Base-by-base conservation (phyloP, 129 eudicot species). In the sunflower (Helianthus annuus) region DNA sequence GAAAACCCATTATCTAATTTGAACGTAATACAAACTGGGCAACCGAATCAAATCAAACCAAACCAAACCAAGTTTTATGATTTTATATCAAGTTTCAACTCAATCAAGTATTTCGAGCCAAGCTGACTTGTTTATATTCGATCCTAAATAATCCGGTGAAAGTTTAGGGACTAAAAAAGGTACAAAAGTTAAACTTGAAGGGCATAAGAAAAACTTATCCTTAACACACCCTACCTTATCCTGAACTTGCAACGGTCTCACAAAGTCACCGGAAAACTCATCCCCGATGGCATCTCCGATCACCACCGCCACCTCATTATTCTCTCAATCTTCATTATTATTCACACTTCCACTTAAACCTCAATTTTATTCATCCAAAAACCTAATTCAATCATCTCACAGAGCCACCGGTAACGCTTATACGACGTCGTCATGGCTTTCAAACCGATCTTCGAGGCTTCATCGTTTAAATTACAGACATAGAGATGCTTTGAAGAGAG, bases 221-320 rank as follows among this genome's bases (percentile, higher is more conserved):
- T 63, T 39, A 45, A 54, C 72, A 6, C 10, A 15, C 42, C 51
- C 27, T 29, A 64, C 76, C 79, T 73, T 69, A 73, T 80, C 84
- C 38, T 44, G 13, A 2, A 10, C 1, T 42, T 49, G 17, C 70
- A 69, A 48, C 54, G 4, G 56, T 38, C 24, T 42, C 10, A 66
- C 46, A 34, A 69, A 77, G 16, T 60, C 13, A 76, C 49, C 81
- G 64, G 70, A 76, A 69, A 76, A 68, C 34, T 38, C 1, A 42
- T 19, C 62, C 6, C 40, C 69, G 45, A 83, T 80, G 84, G 80
- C 79, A 13, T 56, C 59, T 49, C 61, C 75, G 66, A 56, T 76
- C 1, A 71, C 73, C 12, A 66, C 64, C 69, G 68, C 64, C 63
- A 63, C 70, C 44, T 15, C 78, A 17, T 59, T 73, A 48, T 29